Percentiles rank a stretch among this genome's conserved stretches.
These are phyloP conservation scores for Lactarius trivialis DNA, from an alignment of 768 basidiomycete species.

Conservation along the genomic window DNA sequence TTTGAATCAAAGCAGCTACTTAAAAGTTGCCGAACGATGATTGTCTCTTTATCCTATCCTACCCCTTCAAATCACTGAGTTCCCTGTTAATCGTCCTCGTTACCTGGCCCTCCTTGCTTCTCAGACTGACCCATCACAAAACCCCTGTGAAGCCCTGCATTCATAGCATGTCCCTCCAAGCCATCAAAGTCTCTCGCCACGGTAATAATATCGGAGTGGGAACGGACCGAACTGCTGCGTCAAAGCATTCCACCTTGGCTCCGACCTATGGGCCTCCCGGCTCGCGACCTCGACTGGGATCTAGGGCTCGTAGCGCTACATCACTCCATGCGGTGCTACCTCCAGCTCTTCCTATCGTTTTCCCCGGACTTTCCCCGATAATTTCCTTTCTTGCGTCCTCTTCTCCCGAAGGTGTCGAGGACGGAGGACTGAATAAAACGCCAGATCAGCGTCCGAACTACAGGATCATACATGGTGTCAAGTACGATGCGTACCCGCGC, in stretches of 20 bases:
- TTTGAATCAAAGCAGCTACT: not conserved
- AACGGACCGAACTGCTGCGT: not conserved
- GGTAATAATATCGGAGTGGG: not conserved
- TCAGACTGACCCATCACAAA: not conserved
- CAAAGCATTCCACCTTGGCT: not conserved
- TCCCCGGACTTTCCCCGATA: slow-evolving; percentile 7
- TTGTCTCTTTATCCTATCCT: not conserved
- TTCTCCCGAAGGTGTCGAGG: not conserved
- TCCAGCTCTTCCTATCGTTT: not conserved
- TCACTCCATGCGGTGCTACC: not conserved
- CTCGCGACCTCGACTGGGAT: not conserved
- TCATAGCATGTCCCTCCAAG: not conserved
- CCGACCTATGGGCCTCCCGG: not conserved
- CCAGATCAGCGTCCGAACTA: not conserved
- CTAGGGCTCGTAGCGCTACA: not conserved
- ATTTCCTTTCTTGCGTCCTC: slow-evolving; percentile 10
- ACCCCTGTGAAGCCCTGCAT: not conserved
- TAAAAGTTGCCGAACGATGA: not conserved
- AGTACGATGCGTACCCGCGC: slow-evolving; percentile 1
- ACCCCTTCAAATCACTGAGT: not conserved
- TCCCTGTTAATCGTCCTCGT: not conserved
- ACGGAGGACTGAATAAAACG: not conserved
- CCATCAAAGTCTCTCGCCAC: not conserved
- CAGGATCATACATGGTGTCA: slow-evolving; percentile 6
- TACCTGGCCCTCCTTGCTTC: not conserved